Evolutionary conservation across 495 filamentous ascomycete genomes (phyloP).

Genomic region (Penicillium egyptiacum): DNA sequence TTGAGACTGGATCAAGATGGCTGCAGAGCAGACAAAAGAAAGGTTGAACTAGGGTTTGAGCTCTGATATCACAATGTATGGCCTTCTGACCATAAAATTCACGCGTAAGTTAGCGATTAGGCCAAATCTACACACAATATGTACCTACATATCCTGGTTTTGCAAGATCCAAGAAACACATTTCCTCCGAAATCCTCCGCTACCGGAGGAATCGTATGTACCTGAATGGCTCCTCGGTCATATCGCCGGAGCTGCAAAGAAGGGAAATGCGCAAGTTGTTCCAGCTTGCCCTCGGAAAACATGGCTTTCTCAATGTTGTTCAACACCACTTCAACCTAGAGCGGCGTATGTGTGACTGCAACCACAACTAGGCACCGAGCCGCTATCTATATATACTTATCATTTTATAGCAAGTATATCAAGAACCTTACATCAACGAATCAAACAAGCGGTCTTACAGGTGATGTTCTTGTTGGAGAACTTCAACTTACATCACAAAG

Average conservation of each 20-base stretch:
- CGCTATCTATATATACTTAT: background rate
- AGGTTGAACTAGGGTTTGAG: background rate
- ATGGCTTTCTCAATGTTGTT: background rate
- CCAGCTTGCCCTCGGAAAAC: background rate
- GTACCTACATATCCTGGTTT: background rate
- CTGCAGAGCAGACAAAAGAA: background rate
- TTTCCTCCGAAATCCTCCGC: slow-evolving; percentile 4
- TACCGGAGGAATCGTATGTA: background rate
- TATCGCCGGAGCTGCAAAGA: background rate
- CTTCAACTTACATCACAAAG: background rate
- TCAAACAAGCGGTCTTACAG: background rate
- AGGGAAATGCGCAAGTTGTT: background rate
- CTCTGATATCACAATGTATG: background rate
- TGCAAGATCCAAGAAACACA: background rate
- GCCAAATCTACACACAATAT: slow-evolving; percentile 5
- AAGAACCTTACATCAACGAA: background rate
- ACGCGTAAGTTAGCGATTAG: background rate
- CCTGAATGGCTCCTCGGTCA: background rate
- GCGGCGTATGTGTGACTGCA: slow-evolving; percentile 2
- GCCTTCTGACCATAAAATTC: background rate
- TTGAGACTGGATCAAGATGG: slow-evolving; percentile 5
- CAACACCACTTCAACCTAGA: slow-evolving; percentile 2
- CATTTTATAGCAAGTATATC: background rate
- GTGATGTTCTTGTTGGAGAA: background rate
- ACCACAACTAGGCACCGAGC: background rate